Evolutionary conservation across 1,284 basidiomycete species (phyloP), one percentile per base, ranked within the genome.

Genomic region (Agaricales sp.): DNA sequence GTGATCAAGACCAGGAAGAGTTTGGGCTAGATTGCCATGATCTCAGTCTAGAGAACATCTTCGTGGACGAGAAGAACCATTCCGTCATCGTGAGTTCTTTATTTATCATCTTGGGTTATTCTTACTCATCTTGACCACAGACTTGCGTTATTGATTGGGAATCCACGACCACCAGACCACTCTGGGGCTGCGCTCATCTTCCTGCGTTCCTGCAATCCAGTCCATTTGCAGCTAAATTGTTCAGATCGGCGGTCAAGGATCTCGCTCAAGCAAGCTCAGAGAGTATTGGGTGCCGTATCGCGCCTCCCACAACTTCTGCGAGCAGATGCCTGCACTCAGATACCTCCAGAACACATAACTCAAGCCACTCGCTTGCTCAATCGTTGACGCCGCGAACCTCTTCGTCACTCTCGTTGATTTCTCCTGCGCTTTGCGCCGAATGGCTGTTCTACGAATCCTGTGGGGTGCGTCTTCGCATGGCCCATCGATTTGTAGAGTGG

Each of bases 111-210:
- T 48, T 43, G n/a, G 20, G 50, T 50, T 41, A 38, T 50, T 47
- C 4, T 48, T 48, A 48, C 24, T 44, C 20, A 39, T 46, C 44
- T 50, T 48, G 52, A 21, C 38, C 37, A 1, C 57, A 89, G 87
- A 84, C 83, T 1, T 86, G 84, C 57, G 75, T 90, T 53, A 89
- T 90, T 46, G 87, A 90, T 57, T 89, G 86, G 87, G 86, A 90
- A 61, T 86, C 85, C 8, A 88, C 86, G 14, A 87, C 85, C 4
- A 87, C 80, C 3, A 73, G 87, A 16, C 87, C 86, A 4, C 71
- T 90, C 18, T 89, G 91, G 77, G 82, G 82, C 21, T 82, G 81
- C 53, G 84, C 87, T 0, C 85, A 93, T 56, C 70, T 87, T 2
- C 85, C 86, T 0, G 77, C 83, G 0, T 88, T 89, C 60, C 74